phyloP scores from a whole-genome alignment of 345 rosid genomes.

The Clarkia xantiana region DNA sequence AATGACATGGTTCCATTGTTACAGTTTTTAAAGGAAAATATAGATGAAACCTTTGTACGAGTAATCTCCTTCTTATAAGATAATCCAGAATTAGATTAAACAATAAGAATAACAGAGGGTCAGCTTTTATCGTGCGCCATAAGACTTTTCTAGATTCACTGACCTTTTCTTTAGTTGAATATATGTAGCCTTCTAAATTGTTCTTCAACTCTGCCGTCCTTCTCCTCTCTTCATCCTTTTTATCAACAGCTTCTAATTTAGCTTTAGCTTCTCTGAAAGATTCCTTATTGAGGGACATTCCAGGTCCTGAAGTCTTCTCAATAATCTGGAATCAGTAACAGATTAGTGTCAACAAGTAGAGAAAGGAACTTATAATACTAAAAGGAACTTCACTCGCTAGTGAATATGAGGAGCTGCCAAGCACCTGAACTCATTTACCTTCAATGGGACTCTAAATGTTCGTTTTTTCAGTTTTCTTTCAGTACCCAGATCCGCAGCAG shows the following conservation, averaged over 20 bases:
- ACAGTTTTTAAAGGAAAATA: not conserved
- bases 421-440: slow-evolving; percentile 31
- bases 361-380: not conserved
- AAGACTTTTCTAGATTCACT: not conserved
- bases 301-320: slow-evolving; percentile 74
- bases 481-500: slow-evolving; percentile 29
- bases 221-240: slow-evolving; percentile 78
- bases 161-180: slow-evolving; percentile 91
- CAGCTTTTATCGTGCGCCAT: not conserved
- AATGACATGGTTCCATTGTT: not conserved
- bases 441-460: slow-evolving; percentile 70
- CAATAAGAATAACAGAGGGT: not conserved
- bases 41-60: not conserved
- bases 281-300: slow-evolving; percentile 55
- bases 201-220: slow-evolving; percentile 90
- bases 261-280: slow-evolving; percentile 49
- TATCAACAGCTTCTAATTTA: slow-evolving; percentile 66
- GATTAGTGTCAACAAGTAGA: not conserved
- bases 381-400: no score
- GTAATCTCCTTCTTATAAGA: not conserved
- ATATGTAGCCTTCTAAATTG: slow-evolving; percentile 83
- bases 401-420: slow-evolving; percentile 2
- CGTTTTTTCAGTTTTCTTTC: slow-evolving; percentile 71
- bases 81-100: not conserved
- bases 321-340: slow-evolving; percentile 33